phyloP scores from a whole-genome alignment of 2,329 filamentous ascomycete species.

The Tolypocladium tundrense region DNA sequence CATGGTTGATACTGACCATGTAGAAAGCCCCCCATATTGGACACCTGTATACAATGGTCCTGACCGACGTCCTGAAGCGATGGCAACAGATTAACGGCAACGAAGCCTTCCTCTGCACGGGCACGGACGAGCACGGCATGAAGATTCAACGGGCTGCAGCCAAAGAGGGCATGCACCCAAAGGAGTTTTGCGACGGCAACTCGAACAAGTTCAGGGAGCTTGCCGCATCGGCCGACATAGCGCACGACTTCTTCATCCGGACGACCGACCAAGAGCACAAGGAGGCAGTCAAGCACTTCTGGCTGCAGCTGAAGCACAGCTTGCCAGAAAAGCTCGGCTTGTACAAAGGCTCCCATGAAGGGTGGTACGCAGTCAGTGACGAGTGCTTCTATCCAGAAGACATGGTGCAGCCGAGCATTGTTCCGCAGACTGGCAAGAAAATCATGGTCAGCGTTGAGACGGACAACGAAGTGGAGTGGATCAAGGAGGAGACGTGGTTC shows the following conservation, averaged over 20 bases:
- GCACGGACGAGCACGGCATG: slow-evolving; percentile 95
- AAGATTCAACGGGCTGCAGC: slow-evolving; percentile 86
- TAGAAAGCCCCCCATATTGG: slow-evolving; percentile 76
- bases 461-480: slow-evolving; percentile 90
- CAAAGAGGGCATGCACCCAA: slow-evolving; percentile 58
- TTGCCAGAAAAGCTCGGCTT: slow-evolving; percentile 57
- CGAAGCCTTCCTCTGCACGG: slow-evolving; percentile 68
- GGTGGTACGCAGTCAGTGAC: slow-evolving; percentile 95
- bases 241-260: slow-evolving; percentile 80
- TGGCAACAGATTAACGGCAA: slow-evolving; percentile 72
- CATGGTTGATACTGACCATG: not conserved
- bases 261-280: slow-evolving; percentile 79
- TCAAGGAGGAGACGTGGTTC: slow-evolving; percentile 86
- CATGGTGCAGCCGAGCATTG: slow-evolving; percentile 61
- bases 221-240: slow-evolving; percentile 57
- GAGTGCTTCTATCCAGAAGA: slow-evolving; percentile 88
- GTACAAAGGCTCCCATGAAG: slow-evolving; percentile 77
- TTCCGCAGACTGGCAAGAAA: slow-evolving; percentile 72
- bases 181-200: slow-evolving; percentile 81
- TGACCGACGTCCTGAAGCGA: slow-evolving; percentile 84
- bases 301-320: slow-evolving; percentile 58
- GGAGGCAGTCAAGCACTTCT: slow-evolving; percentile 80
- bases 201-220: slow-evolving; percentile 70
- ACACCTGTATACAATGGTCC: slow-evolving; percentile 86
- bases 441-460: slow-evolving; percentile 79